Evolutionary conservation across 768 basidiomycete genomes (phyloP).

Genomic region (Roridomyces roridus): DNA sequence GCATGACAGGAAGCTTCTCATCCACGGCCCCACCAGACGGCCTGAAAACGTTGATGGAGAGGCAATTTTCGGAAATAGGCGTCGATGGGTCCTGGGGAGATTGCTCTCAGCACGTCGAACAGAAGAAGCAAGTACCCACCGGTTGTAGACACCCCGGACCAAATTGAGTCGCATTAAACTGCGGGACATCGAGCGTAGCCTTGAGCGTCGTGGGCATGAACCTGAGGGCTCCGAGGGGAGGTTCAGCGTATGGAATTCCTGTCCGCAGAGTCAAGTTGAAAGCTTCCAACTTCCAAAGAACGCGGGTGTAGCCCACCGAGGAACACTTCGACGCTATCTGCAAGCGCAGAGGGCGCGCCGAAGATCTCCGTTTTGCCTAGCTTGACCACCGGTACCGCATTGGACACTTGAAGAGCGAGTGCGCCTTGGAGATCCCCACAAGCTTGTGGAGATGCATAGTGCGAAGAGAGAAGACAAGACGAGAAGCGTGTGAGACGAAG

Average conservation of each 20-base stretch:
- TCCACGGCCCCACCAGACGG: constrained; percentile 32
- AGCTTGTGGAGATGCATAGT: too few relatives aligned
- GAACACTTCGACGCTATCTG: constrained; percentile 3
- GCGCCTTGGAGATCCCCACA: too few relatives aligned
- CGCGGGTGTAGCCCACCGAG: too few relatives aligned
- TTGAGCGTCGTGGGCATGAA: constrained; percentile 26
- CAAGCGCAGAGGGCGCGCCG: not conserved
- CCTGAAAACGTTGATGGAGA: constrained; percentile 50
- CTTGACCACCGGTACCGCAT: not conserved
- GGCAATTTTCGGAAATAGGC: constrained; percentile 50
- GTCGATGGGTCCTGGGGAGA: not conserved
- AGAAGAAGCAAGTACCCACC: not conserved
- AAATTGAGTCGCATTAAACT: constrained; percentile 26
- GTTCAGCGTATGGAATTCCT: constrained; percentile 22
- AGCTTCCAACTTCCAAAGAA: too few relatives aligned
- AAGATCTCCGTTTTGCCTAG: not conserved
- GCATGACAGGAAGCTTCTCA: constrained; percentile 8
- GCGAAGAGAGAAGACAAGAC: too few relatives aligned
- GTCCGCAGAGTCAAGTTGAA: too few relatives aligned
- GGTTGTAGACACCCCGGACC: constrained; percentile 26
- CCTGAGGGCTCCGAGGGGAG: constrained; percentile 28
- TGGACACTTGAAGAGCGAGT: not conserved
- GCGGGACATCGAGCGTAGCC: constrained; percentile 6
- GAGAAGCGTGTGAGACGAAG: too few relatives aligned
- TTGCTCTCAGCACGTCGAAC: too few relatives aligned